Evolutionary conservation across 108 stramenopile genomes (phyloP).

Genomic region (Ochromonas danica): DNA sequence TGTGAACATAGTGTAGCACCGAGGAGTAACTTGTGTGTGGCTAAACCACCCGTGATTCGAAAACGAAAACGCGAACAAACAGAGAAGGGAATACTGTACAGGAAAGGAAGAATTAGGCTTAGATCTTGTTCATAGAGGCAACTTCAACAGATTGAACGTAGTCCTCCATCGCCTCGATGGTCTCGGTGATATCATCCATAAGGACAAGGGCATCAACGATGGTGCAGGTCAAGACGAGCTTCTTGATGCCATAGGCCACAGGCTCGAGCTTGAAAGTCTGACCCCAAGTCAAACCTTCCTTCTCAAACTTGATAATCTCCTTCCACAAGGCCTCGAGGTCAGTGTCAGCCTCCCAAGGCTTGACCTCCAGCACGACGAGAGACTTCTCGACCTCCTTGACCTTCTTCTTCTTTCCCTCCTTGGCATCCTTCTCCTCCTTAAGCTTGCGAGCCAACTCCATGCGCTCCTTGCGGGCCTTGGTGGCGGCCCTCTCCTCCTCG

Average conservation of each 20-base stretch:
- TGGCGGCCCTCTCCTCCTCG: slow-evolving; percentile 24
- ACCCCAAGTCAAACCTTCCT: slow-evolving; percentile 57
- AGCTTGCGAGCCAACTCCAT: slow-evolving; percentile 12
- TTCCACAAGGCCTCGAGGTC: slow-evolving; percentile 57
- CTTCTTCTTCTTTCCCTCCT: slow-evolving; percentile 22
- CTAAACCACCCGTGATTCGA: too few species aligned
- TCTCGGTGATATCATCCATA: slow-evolving; percentile 54
- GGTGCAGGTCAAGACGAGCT: slow-evolving; percentile 58
- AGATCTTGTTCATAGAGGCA: slow-evolving; percentile 63
- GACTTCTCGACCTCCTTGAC: slow-evolving; percentile 50
- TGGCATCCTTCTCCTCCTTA: slow-evolving; percentile 23
- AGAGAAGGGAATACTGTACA: too few species aligned
- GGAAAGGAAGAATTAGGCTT: too few species aligned
- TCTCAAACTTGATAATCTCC: slow-evolving; percentile 48
- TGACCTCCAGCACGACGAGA: slow-evolving; percentile 58
- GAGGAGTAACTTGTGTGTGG: too few species aligned
- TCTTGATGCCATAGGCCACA: slow-evolving; percentile 63
- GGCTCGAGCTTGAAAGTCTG: slow-evolving; percentile 59
- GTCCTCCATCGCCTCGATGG: slow-evolving; percentile 58
- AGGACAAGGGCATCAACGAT: slow-evolving; percentile 54
- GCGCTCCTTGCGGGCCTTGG: not conserved
- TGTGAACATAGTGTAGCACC: too few species aligned
- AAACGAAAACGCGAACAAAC: too few species aligned
- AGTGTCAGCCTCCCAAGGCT: slow-evolving; percentile 60
- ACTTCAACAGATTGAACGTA: slow-evolving; percentile 60